Evolutionary conservation across 2,329 filamentous ascomycete species (phyloP).

Genomic region (Botrytis byssoidea): DNA sequence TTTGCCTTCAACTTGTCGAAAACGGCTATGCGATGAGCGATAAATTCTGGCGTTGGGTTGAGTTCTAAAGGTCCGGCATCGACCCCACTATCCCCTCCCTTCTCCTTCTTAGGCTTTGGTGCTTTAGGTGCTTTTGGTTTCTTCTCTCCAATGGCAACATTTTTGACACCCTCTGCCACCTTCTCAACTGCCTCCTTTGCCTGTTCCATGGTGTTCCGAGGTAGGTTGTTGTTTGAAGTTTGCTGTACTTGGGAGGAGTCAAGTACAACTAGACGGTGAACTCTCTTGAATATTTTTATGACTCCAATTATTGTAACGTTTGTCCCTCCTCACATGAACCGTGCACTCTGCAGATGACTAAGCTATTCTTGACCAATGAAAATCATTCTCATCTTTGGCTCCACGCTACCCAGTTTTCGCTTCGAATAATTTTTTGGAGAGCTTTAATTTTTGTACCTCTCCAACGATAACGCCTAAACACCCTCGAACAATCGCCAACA

Average conservation of each 20-base stretch:
- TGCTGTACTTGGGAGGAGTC: slow-evolving; percentile 5
- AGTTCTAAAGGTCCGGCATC: slow-evolving; percentile 47
- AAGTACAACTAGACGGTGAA: slow-evolving; percentile 11
- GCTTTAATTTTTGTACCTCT: slow-evolving; percentile 30
- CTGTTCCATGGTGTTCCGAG: slow-evolving; percentile 45
- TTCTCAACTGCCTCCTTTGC: slow-evolving; percentile 49
- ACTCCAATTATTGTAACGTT: slow-evolving; percentile 13
- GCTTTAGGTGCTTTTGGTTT: slow-evolving; percentile 41
- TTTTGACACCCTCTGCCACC: slow-evolving; percentile 59
- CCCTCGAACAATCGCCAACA: slow-evolving; percentile 22
- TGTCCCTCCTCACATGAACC: neutral
- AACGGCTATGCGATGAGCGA: slow-evolving; percentile 78
- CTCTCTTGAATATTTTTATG: slow-evolving; percentile 19
- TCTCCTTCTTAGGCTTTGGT: slow-evolving; percentile 49
- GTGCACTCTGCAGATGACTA: slow-evolving; percentile 12
- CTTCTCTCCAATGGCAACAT: slow-evolving; percentile 51
- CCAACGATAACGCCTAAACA: slow-evolving; percentile 43
- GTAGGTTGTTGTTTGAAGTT: slow-evolving; percentile 4
- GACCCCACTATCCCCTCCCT: slow-evolving; percentile 48
- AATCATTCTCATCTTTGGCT: neutral
- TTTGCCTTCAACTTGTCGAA: slow-evolving; percentile 87
- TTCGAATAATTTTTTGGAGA: slow-evolving; percentile 25
- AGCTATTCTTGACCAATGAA: slow-evolving; percentile 1
- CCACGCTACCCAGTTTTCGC: slow-evolving; percentile 22
- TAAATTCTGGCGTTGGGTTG: slow-evolving; percentile 66